These are phyloP conservation scores for Pleurotus tuber-regium DNA, from an alignment of 768 basidiomycete species.

Conservation along the genomic window DNA sequence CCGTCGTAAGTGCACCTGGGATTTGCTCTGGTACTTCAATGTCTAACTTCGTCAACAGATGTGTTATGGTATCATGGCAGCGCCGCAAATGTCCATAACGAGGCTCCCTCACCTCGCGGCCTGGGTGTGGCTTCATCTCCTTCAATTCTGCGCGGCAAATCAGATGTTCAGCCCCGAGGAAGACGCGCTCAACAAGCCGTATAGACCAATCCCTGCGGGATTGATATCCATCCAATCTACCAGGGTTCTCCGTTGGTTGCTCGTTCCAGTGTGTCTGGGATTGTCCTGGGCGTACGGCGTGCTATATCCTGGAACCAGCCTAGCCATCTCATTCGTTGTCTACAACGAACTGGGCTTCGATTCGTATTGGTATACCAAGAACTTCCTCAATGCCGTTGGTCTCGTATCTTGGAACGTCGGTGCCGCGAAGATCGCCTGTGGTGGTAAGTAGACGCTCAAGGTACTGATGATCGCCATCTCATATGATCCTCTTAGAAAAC, in stretches of 20 bases:
- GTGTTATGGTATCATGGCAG: constrained; percentile 23
- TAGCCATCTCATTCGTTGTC: constrained; percentile 1
- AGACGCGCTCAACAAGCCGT: constrained; percentile 42
- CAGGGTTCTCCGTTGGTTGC: constrained; percentile 31
- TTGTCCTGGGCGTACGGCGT: constrained; percentile 5
- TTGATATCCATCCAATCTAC: constrained; percentile 36
- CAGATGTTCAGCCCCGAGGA: constrained; percentile 40
- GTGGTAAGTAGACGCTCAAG: neutral
- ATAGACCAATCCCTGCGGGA: constrained; percentile 42
- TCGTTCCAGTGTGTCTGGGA: constrained; percentile 17
- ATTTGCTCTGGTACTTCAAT: neutral
- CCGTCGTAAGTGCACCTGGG: constrained; percentile 33
- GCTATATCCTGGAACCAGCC: constrained; percentile 2
- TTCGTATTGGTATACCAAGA: constrained; percentile 11
- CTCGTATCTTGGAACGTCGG: constrained; percentile 14
- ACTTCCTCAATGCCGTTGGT: constrained; percentile 13
- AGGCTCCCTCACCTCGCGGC: constrained; percentile 17
- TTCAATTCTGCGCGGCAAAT: constrained; percentile 44
- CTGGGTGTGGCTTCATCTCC: constrained; percentile 45
- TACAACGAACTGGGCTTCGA: constrained; percentile 12
- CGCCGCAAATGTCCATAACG: constrained; percentile 19
- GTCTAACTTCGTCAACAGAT: constrained; percentile 12
- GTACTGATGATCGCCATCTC: too few species aligned
- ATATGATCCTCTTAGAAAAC: neutral
- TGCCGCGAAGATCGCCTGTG: constrained; percentile 8